A percentile compares a stretch with the other conserved stretches of the same genome.
Evolutionary conservation across 306 rosid genomes (phyloP).

Genomic region (Acmispon strigosus): DNA sequence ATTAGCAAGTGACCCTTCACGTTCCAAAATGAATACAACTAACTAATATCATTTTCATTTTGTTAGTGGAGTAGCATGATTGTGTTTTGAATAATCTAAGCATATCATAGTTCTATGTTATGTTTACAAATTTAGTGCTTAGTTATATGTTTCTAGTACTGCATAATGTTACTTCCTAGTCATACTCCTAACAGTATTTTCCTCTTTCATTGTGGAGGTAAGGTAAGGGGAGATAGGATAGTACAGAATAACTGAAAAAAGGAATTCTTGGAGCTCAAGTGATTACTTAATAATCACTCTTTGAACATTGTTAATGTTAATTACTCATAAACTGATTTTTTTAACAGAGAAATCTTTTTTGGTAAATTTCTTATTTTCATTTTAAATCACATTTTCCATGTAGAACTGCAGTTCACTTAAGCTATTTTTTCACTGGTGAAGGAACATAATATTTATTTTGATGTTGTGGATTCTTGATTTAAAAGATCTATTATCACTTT

Average conservation of each 20-base stretch:
- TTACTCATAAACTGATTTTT: neutral
- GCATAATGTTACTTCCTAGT: neutral
- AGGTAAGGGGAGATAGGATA: no score
- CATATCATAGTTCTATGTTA: neutral
- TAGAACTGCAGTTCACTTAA: neutral
- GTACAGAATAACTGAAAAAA: neutral
- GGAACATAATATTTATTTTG: neutral
- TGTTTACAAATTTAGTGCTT: neutral
- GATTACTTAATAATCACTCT: neutral
- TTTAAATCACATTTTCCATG: neutral
- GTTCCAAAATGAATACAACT: neutral
- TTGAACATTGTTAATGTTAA: neutral
- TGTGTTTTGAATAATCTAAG: neutral
- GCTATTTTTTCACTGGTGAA: neutral
- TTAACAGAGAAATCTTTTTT: neutral
- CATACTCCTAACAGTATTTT: neutral
- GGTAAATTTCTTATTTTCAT: neutral
- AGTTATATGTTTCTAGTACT: neutral
- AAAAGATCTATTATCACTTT: neutral
- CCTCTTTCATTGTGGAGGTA: neutral
- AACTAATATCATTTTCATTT: neutral
- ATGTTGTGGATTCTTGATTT: neutral
- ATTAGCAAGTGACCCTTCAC: constrained; percentile 16
- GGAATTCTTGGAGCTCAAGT: neutral
- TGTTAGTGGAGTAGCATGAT: neutral